Conservation (phyloP, 2,329 filamentous ascomycete genomes). For the Diaporthe ilicicola region DNA sequence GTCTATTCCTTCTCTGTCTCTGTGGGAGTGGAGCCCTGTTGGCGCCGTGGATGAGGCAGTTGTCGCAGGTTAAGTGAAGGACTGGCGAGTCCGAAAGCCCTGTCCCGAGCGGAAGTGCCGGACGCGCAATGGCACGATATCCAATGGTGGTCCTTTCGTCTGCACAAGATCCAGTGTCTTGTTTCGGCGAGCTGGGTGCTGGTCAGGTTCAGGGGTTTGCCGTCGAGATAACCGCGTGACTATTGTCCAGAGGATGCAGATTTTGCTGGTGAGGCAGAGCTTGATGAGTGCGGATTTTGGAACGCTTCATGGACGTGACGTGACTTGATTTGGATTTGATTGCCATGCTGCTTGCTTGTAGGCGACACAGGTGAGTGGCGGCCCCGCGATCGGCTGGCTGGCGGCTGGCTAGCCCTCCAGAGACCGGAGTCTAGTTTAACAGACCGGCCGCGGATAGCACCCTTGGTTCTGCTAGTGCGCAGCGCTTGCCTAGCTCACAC, state of each 20-base stretch:
- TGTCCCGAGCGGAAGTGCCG: conserved; percentile 21
- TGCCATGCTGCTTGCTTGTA: background rate
- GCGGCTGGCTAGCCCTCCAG: background rate
- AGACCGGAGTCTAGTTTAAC: background rate
- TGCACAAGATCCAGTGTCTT: too few relatives aligned
- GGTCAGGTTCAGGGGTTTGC: background rate
- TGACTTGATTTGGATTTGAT: background rate
- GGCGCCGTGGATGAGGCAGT: conserved; percentile 20
- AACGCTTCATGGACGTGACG: background rate
- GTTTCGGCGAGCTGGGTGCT: background rate
- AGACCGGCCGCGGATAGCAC: background rate
- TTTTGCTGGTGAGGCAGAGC: background rate
- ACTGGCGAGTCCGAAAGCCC: conserved; percentile 17
- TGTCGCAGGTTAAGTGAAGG: conserved; percentile 27
- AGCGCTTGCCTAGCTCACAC: background rate
- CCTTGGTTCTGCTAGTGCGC: background rate
- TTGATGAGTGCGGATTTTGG: background rate
- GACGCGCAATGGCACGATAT: background rate
- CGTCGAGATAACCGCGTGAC: background rate
- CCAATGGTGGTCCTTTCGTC: background rate
- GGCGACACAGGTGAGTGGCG: background rate
- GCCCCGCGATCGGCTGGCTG: conserved; percentile 18
- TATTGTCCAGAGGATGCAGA: background rate
- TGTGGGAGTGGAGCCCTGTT: conserved; percentile 20
- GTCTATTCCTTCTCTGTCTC: background rate